These are phyloP conservation scores for Nicotiana undulata DNA, from an alignment of 257 asterid genomes.

Conservation along the genomic window DNA sequence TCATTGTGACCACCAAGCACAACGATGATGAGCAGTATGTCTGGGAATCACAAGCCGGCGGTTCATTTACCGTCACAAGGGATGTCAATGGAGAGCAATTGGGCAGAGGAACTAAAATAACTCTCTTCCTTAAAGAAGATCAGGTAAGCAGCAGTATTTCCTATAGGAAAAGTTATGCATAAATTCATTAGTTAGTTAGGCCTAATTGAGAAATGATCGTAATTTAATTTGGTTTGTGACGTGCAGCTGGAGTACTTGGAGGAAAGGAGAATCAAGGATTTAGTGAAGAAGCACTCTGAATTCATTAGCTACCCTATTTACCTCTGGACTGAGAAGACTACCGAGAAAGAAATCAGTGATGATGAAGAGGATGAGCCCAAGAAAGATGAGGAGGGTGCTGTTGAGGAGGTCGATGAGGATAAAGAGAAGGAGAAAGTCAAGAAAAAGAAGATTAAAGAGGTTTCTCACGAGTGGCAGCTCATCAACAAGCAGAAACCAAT, in stretches of 20 bases:
- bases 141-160: constrained; percentile 34
- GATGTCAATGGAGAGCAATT: constrained; percentile 59
- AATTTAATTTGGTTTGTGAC: not conserved
- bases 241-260: constrained; percentile 66
- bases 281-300: constrained; percentile 80
- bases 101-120: constrained; percentile 78
- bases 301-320: constrained; percentile 76
- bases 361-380: constrained; percentile 81
- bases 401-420: constrained; percentile 69
- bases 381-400: constrained; percentile 61
- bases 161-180: not conserved
- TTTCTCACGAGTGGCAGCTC: constrained; percentile 64
- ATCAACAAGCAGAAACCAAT: constrained; percentile 79
- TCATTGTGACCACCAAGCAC: constrained; percentile 66
- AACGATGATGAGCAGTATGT: constrained; percentile 70
- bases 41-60: constrained; percentile 89
- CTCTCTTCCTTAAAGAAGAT: constrained; percentile 72
- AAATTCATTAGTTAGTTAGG: too few relatives aligned
- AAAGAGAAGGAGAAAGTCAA: constrained; percentile 57
- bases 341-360: constrained; percentile 70
- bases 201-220: not conserved
- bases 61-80: constrained; percentile 66
- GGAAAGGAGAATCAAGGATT: constrained; percentile 73
- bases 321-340: constrained; percentile 74
- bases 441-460: constrained; percentile 79